Evolutionary conservation across 768 basidiomycete genomes (phyloP).

Genomic region (Termitomyces sp.): DNA sequence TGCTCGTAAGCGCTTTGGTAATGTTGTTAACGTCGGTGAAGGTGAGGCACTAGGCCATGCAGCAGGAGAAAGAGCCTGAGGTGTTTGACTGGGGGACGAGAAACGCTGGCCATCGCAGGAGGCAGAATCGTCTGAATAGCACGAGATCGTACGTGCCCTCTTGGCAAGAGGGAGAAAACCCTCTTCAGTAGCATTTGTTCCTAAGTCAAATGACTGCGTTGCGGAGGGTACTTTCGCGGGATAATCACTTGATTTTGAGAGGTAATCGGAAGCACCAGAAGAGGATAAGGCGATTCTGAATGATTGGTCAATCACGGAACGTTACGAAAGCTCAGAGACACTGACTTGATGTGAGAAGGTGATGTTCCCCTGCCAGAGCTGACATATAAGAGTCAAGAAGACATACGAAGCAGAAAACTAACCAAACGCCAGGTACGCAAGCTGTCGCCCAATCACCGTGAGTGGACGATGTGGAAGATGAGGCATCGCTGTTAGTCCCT

Average conservation of each 20-base stretch:
- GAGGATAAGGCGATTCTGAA: background rate
- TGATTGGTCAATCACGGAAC: background rate
- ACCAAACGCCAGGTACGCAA: conserved; percentile 3
- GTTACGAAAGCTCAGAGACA: too few relatives aligned
- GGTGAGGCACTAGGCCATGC: background rate
- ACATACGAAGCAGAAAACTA: background rate
- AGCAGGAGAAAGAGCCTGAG: background rate
- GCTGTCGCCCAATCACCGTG: background rate
- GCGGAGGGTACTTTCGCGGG: background rate
- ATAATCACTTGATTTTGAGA: background rate
- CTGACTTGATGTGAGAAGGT: conserved; percentile 1
- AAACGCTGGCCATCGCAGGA: background rate
- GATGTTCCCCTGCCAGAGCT: background rate
- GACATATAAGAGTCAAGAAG: background rate
- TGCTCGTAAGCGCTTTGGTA: background rate
- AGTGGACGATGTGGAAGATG: conserved; percentile 6
- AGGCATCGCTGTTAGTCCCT: background rate
- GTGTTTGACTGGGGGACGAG: background rate
- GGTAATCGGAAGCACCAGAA: background rate
- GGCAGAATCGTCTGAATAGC: background rate
- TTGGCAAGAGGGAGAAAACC: background rate
- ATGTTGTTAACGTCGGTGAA: background rate
- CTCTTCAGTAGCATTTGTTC: background rate
- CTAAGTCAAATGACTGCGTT: background rate
- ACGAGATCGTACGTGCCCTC: background rate